These are phyloP conservation scores for Paraphoma sp. DNA, from an alignment of 2,329 filamentous ascomycete species.

Conservation along the genomic window DNA sequence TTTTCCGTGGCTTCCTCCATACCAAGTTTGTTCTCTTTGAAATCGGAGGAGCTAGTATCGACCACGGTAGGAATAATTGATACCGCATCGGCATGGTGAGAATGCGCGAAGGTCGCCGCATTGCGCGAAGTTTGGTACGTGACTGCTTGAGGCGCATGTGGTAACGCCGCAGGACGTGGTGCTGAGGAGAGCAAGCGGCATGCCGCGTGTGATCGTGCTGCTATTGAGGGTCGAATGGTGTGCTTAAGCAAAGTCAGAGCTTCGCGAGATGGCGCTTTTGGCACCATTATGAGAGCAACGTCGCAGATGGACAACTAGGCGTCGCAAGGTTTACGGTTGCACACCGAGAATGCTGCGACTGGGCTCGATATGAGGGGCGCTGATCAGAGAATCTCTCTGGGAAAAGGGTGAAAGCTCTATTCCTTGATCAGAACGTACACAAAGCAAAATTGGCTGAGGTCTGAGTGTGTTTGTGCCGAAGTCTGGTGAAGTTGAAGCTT, in stretches of 20 bases:
- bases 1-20: conserved; percentile 76
- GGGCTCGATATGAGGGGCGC: not conserved
- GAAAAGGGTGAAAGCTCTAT: too few relatives aligned
- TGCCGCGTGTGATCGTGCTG: conserved; percentile 28
- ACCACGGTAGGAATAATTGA: conserved; percentile 79
- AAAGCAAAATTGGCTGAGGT: conserved; percentile 1
- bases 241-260: conserved; percentile 42
- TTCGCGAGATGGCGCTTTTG: conserved; percentile 44
- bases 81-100: conserved; percentile 81
- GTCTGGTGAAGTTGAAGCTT: conserved; percentile 19
- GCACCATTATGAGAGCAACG: conserved; percentile 29
- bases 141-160: not conserved
- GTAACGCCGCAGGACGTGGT: not conserved
- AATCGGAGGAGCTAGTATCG: conserved; percentile 79
- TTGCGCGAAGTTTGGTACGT: conserved; percentile 9
- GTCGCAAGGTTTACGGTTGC: not conserved
- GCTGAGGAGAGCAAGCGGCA: conserved; percentile 27
- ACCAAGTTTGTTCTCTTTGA: conserved; percentile 77
- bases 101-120: conserved; percentile 80
- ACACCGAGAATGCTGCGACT: not conserved
- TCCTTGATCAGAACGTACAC: not conserved
- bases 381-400: too few relatives aligned
- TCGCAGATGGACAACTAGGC: not conserved
- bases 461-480: conserved; percentile 21
- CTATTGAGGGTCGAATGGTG: conserved; percentile 34